Base-by-base conservation (phyloP, 2,329 filamentous ascomycete genomes). In the Aureobasidium musti region DNA sequence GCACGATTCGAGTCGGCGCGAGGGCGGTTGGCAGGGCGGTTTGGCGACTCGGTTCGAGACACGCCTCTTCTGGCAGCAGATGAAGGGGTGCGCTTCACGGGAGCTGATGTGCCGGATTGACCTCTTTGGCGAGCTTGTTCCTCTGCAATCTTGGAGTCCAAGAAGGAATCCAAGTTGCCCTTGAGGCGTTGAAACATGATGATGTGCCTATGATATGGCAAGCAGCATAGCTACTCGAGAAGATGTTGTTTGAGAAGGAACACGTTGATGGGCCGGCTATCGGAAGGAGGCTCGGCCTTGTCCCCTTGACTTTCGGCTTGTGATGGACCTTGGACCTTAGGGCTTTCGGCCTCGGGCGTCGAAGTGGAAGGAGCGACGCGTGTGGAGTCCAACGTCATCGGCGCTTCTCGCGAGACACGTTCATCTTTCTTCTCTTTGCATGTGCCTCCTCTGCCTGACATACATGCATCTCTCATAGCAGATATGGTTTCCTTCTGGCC, bases 401-500 rank as follows among this genome's bases (percentile, higher is more conserved):
- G 30, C 21, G 19, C 54, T 26, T 23, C 13, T 19, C 13, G 41
- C 19, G 52, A n/a, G 50, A 49, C 41, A 37, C 45, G 43, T 49
- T 37, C 28, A 26, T 23, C 14, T 21, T 39, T 35, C 35, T 63
- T 63, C 45, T 30, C 10, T 21, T n/a, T 43, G n/a, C 43, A 35
- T 39, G 13, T 64, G 35, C 21, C n/a, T 53, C n/a, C 17, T 61
- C 45, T 49, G 19, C 37, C n/a, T 54, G n/a, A 57, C 43, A 47
- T 21, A 21, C 54, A 59, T 59, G 54, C 37, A 59, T 59, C 17
- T 21, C 23, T 45, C 54, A 13, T 59, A 59, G 54, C 63, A 60
- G 72, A 67, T n/a, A 95, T 95, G 91, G 89, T 93, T 73, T 91
- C 89, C 63, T 84, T 95, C 72, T 95, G 91, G 91, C 91, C 91